phyloP scores from a whole-genome alignment of 305 asterid genomes.

The Solanum hybrid region DNA sequence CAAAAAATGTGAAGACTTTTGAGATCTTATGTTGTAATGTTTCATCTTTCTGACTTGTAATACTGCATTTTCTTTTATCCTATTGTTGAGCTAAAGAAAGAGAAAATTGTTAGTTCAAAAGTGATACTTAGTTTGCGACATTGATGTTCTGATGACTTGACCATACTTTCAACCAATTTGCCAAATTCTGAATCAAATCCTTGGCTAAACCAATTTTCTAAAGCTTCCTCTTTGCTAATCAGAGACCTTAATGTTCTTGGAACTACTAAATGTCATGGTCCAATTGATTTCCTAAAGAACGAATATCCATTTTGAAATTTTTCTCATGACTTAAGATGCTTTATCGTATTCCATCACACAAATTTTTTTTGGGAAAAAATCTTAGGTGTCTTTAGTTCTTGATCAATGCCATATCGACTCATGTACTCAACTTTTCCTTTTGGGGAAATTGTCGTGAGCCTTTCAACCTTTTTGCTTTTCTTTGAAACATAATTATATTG shows the following conservation, averaged over 20 bases:
- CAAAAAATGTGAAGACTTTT: not conserved
- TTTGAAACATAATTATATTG: not conserved
- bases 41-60: not conserved
- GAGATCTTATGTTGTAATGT: not conserved
- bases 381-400: not conserved
- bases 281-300: not conserved
- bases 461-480: not conserved
- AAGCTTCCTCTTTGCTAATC: not conserved
- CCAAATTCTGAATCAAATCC: not conserved
- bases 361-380: not conserved
- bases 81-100: not conserved
- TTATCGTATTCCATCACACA: not conserved
- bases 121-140: not conserved
- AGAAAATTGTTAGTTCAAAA: not conserved
- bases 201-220: not conserved
- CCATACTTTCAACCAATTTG: not conserved
- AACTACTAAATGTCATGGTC: not conserved
- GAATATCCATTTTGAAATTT: not conserved
- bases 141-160: too few species aligned
- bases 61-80: not conserved
- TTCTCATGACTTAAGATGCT: not conserved
- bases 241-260: not conserved
- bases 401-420: not conserved
- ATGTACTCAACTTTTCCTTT: not conserved
- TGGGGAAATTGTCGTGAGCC: not conserved